Evolutionary conservation across 148 eudicot genomes (phyloP).

Genomic region (Rhododendron griersonianum): DNA sequence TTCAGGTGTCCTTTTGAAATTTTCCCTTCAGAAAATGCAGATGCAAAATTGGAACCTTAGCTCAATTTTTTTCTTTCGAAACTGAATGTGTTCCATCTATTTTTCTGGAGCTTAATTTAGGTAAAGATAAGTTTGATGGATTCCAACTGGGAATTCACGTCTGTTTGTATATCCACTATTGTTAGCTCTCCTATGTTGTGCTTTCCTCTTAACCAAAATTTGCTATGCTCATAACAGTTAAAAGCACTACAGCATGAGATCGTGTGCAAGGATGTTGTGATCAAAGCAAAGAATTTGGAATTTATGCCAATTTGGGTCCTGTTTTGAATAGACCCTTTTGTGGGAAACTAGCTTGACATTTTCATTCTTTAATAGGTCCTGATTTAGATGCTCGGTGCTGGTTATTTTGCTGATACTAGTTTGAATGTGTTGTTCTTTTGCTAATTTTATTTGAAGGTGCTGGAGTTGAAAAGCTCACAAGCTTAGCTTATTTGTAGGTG

Average conservation of each 20-base stretch:
- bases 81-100: background rate
- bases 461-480: too few relatives aligned
- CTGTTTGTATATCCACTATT: background rate
- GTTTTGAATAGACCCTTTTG: background rate
- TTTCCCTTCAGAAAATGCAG: conserved; percentile 48
- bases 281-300: conserved; percentile 39
- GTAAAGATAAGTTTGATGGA: conserved; percentile 33
- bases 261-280: conserved; percentile 49
- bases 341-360: background rate
- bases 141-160: background rate
- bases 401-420: too few relatives aligned
- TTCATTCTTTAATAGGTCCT: background rate
- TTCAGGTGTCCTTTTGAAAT: too few relatives aligned
- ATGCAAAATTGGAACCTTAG: conserved; percentile 63
- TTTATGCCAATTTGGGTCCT: background rate
- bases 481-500: too few relatives aligned
- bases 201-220: background rate
- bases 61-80: conserved; percentile 28
- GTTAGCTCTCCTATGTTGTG: background rate
- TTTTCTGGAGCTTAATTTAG: conserved; percentile 58
- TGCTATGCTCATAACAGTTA: conserved; percentile 31
- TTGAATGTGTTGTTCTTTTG: too few relatives aligned
- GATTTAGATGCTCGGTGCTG: too few relatives aligned
- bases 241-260: conserved; percentile 57
- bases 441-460: too few relatives aligned